Percentiles rank a stretch among this genome's conserved stretches.
Conservation (phyloP, 1,139 yeast genomes). For the Groenewaldozyma auringiensis region DNA sequence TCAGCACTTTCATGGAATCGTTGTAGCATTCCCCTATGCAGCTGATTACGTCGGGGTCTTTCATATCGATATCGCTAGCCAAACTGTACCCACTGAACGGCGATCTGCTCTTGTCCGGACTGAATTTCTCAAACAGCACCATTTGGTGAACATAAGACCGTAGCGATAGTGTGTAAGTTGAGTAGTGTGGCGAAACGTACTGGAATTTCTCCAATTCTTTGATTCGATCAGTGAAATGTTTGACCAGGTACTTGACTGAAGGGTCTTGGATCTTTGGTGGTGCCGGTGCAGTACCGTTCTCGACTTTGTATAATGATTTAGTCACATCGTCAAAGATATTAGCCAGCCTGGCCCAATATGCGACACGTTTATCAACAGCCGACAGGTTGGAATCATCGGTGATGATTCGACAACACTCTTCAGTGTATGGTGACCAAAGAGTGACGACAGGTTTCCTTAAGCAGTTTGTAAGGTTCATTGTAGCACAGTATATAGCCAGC, state of each 20-base stretch:
- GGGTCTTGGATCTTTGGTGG: slow-evolving; percentile 27
- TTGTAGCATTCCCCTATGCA: slow-evolving; percentile 21
- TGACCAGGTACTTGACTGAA: slow-evolving; percentile 19
- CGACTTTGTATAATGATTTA: slow-evolving; percentile 21
- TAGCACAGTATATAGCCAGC: slow-evolving; percentile 27
- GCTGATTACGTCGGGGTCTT: slow-evolving; percentile 16
- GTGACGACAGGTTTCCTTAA: slow-evolving; percentile 26
- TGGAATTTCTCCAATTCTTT: slow-evolving; percentile 5
- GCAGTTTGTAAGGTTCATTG: slow-evolving; percentile 27
- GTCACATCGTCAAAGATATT: slow-evolving; percentile 53
- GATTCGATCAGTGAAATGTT: slow-evolving; percentile 21
- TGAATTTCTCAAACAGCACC: slow-evolving; percentile 32
- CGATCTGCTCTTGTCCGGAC: slow-evolving; percentile 27
- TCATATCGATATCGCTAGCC: slow-evolving; percentile 20
- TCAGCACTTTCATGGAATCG: slow-evolving; percentile 19
- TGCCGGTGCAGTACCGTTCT: slow-evolving; percentile 16
- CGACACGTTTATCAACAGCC: slow-evolving; percentile 34
- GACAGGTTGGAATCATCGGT: slow-evolving; percentile 31
- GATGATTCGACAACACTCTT: slow-evolving; percentile 49
- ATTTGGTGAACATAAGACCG: slow-evolving; percentile 72
- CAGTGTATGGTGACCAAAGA: slow-evolving; percentile 47
- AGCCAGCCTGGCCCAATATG: slow-evolving; percentile 53
- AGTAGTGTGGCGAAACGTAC: slow-evolving; percentile 5
- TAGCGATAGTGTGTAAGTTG: slow-evolving; percentile 42
- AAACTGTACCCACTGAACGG: slow-evolving; percentile 33